Base-by-base conservation (phyloP, 1,284 basidiomycete genomes). In the Phylloporus gajari region DNA sequence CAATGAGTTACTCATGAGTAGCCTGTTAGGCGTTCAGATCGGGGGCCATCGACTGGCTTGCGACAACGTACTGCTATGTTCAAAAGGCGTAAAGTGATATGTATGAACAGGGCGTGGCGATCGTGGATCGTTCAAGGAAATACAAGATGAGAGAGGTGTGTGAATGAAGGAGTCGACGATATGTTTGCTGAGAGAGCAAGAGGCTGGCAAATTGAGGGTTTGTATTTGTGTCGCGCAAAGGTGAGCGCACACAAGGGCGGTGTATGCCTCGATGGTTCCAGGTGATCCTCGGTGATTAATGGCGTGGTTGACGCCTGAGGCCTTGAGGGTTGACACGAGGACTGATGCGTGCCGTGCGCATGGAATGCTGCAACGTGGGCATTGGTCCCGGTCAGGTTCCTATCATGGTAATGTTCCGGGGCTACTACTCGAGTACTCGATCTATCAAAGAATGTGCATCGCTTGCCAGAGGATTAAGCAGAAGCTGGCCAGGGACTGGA, bases 271-370 rank as follows among this genome's bases (percentile, higher is more conserved):
- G 76, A 78, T 35, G 35, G 35, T 35, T 35, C 35, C 35, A 35
- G 35, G 35, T 69, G 75, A 56, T 63, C 70, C 69, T 77, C 78
- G 77, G 80, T 72, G 66, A 80, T 81, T 81, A 81, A 68, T 59
- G 65, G 70, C 69, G 70, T 66, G 70, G 69, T 27, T 62, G 35
- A 35, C 8, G 35, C 8, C 35, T 35, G 35, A 35, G 35, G 35
- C 35, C 35, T n/a, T 35, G n/a, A n/a, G 59, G 53, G 75, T 69
- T 19, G n/a, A 70, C 77, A 80, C 76, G 77, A 78, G 79, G 77
- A 62, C 40, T 60, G 60, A 68, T 25, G 63, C 46, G 3, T 70
- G 67, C 69, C 66, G 44, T 35, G 35, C 51, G 65, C 62, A 72
- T 68, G 60, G 67, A 32, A 25, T 60, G 67, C 68, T 70, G 69